Evolutionary conservation across 2,329 filamentous ascomycete species (phyloP), one percentile per base, ranked within the genome.

Genomic region (Xylariaceae sp.): DNA sequence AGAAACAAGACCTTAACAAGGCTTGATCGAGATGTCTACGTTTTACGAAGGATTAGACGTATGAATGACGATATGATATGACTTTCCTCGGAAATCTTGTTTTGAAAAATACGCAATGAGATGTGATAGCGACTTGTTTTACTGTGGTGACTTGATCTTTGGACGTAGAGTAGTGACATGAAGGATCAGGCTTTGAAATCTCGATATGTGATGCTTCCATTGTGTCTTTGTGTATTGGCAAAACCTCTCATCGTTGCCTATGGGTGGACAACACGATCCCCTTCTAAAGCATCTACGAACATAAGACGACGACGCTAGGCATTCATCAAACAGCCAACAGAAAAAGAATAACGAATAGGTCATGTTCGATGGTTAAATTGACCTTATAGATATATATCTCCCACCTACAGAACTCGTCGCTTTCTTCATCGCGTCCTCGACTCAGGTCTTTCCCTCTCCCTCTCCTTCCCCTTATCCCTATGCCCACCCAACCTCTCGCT

Each of bases 31-130:
- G 46, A 55, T 53, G 56, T 58, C 57, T 54, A 63, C 56, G 46
- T 61, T 63, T 66, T 60, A 66, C 57, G 62, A 67, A 56, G 54
- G 58, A 51, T 42, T 51, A 53, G 44, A 65, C 60, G 59, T 56
- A 67, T 64, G 66, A 66, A 66, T 67, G 64, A 68, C 53, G 63
- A 66, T 59, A 66, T 63, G 63, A 62, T 59, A 63, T 61, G 55
- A 65, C 52, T 55, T 62, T 48, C 48, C 44, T 50, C n/a, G 22
- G 17, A 11, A 49, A 17, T 5, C 4, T 28, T 28, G 22, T 28
- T 7, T 28, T 28, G 22, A 28, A 28, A 28, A 28, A 28, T 28
- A 28, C 7, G 22, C 22, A 28, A 28, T 5, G 7, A 45, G 36
- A 44, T 22, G 5, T 45, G 16, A 12, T 38, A 34, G 16, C 44